Conservation (phyloP, 345 rosid genomes). For the Syzygium aromaticum region DNA sequence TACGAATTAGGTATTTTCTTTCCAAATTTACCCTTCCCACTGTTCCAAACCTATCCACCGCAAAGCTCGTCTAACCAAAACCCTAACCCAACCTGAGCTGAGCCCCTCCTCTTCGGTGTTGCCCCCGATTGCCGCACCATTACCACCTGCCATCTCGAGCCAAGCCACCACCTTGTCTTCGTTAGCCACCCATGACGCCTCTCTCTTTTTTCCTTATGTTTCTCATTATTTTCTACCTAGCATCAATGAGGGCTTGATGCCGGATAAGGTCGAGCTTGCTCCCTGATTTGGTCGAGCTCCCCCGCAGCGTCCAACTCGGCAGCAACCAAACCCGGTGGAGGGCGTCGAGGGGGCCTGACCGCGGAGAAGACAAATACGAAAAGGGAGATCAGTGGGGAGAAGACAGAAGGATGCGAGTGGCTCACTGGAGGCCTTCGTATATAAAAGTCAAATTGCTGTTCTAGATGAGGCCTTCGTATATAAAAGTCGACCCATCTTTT, state of each 20-base stretch:
- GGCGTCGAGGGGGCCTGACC: neutral
- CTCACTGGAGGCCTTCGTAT: neutral
- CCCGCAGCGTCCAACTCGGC: neutral
- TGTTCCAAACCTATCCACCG: neutral
- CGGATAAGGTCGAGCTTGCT: neutral
- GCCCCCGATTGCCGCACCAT: neutral
- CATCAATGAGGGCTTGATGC: neutral
- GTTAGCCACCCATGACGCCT: neutral
- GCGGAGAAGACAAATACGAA: neutral
- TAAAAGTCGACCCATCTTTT: neutral
- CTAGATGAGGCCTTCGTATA: neutral
- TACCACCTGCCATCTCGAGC: neutral
- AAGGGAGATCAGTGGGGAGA: neutral
- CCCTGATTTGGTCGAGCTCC: neutral
- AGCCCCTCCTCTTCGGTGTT: neutral
- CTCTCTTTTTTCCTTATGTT: neutral
- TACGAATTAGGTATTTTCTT: neutral
- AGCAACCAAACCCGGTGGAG: neutral
- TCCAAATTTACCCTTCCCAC: neutral
- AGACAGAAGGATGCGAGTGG: neutral
- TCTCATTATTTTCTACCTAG: neutral
- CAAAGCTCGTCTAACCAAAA: neutral
- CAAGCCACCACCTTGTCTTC: neutral
- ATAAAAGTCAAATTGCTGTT: neutral
- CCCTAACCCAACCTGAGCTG: neutral